A percentile compares a stretch with the other conserved stretches of the same genome.
Evolutionary conservation across 1,284 basidiomycete species (phyloP).

Genomic region (Coniophora puteana): DNA sequence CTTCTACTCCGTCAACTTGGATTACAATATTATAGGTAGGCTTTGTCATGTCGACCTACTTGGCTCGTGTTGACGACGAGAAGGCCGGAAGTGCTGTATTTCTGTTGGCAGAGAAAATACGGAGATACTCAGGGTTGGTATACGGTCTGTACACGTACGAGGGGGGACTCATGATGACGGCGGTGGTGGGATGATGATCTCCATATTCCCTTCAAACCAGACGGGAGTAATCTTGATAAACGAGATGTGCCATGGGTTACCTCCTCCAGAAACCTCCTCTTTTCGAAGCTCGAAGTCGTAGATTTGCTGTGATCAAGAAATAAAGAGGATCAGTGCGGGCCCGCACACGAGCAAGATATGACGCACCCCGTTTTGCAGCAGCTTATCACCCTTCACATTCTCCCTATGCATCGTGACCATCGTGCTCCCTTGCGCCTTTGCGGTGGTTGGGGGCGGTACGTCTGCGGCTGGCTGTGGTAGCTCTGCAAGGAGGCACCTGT

Average conservation of each 20-base stretch:
- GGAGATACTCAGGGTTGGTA: too few species aligned
- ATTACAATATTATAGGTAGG: too few species aligned
- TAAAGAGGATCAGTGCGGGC: neutral
- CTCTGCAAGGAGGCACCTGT: constrained; percentile 21
- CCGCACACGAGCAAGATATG: neutral
- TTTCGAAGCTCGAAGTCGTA: constrained; percentile 24
- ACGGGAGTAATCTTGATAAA: constrained; percentile 23
- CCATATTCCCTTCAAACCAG: constrained; percentile 24
- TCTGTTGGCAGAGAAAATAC: too few species aligned
- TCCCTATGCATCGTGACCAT: constrained; percentile 22
- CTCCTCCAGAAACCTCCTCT: constrained; percentile 11
- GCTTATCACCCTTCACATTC: constrained; percentile 18
- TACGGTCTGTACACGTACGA: too few species aligned
- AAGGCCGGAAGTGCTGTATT: too few species aligned
- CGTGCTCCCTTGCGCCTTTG: constrained; percentile 22
- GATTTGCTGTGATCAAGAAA: constrained; percentile 19
- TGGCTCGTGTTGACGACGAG: too few species aligned
- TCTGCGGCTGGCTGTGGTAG: constrained; percentile 21
- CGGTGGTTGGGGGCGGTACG: constrained; percentile 16
- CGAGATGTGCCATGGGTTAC: constrained; percentile 23
- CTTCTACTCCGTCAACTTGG: too few species aligned
- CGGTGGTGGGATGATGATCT: too few species aligned
- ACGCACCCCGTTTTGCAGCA: constrained; percentile 20
- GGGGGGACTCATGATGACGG: too few species aligned
- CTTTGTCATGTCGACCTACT: too few species aligned